Evolutionary conservation across 768 basidiomycete species (phyloP).

Genomic region (Guyanaporus albipodus): DNA sequence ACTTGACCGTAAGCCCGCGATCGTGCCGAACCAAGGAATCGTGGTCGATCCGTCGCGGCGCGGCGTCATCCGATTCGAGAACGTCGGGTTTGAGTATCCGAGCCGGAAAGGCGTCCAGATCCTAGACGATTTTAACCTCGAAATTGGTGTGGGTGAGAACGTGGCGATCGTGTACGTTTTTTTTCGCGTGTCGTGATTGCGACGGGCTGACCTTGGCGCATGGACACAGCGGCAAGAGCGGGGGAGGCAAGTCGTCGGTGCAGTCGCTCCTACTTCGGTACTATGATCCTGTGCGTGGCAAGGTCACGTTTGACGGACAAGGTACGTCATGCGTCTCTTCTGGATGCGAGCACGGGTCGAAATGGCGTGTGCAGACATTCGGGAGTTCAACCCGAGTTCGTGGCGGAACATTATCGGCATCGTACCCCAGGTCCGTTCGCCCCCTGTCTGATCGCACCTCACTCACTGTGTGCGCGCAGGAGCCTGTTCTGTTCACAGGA

Average conservation of each 20-base stretch:
- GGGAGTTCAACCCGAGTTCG: conserved; percentile 76
- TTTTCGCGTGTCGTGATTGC: neutral
- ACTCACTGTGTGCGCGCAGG: conserved; percentile 28
- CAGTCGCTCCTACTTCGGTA: conserved; percentile 84
- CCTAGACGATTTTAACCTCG: conserved; percentile 77
- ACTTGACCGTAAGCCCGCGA: conserved; percentile 73
- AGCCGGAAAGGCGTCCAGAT: conserved; percentile 78
- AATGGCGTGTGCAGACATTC: conserved; percentile 54
- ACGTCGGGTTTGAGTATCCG: conserved; percentile 87
- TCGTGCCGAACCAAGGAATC: conserved; percentile 61
- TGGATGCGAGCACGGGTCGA: too few species aligned
- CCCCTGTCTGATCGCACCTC: fast-evolving
- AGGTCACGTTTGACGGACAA: conserved; percentile 80
- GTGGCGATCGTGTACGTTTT: conserved; percentile 88
- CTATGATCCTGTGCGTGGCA: conserved; percentile 84
- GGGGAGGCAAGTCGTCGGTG: conserved; percentile 91
- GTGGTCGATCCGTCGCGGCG: conserved; percentile 51
- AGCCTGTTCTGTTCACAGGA: conserved; percentile 86
- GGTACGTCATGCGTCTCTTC: conserved; percentile 41
- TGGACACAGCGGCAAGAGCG: conserved; percentile 75
- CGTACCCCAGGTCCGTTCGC: conserved; percentile 68
- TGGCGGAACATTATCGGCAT: conserved; percentile 90
- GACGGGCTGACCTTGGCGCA: neutral
- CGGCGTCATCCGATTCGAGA: conserved; percentile 76
- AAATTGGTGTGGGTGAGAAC: conserved; percentile 79